Percentiles rank a stretch among this genome's conserved stretches.
phyloP scores from a whole-genome alignment of 1,139 yeast species.

The Barnettozyma hawaiiensis region DNA sequence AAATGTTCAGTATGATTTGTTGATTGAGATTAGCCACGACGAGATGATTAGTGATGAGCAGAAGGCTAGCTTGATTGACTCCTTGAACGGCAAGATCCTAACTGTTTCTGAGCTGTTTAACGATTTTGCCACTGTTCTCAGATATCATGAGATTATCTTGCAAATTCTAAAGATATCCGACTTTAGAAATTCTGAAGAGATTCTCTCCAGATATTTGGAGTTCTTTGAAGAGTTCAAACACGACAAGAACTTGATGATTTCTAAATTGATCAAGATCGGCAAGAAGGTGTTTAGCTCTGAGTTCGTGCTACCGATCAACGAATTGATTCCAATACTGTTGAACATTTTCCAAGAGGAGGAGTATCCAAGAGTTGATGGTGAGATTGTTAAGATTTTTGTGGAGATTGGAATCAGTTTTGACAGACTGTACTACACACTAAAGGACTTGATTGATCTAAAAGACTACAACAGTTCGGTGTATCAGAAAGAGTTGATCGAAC shows the following conservation, averaged over 20 bases:
- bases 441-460: constrained; percentile 62
- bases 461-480: constrained; percentile 41
- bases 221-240: constrained; percentile 40
- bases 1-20: constrained; percentile 77
- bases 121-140: constrained; percentile 80
- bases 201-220: constrained; percentile 65
- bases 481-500: constrained; percentile 52
- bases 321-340: constrained; percentile 53
- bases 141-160: constrained; percentile 78
- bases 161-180: constrained; percentile 79
- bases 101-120: constrained; percentile 78
- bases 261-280: constrained; percentile 43
- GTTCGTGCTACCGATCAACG: constrained; percentile 75
- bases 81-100: constrained; percentile 59
- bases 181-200: constrained; percentile 67
- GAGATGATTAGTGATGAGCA: constrained; percentile 42
- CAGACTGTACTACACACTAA: constrained; percentile 60
- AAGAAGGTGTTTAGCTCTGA: constrained; percentile 50
- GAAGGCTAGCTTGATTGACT: constrained; percentile 41
- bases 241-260: constrained; percentile 28
- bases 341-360: constrained; percentile 30
- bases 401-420: constrained; percentile 73
- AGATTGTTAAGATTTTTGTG: constrained; percentile 62
- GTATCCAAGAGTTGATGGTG: constrained; percentile 45
- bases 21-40: constrained; percentile 56